Evolutionary conservation across 495 filamentous ascomycete species (phyloP).

Genomic region (Aspergillus asperescens): DNA sequence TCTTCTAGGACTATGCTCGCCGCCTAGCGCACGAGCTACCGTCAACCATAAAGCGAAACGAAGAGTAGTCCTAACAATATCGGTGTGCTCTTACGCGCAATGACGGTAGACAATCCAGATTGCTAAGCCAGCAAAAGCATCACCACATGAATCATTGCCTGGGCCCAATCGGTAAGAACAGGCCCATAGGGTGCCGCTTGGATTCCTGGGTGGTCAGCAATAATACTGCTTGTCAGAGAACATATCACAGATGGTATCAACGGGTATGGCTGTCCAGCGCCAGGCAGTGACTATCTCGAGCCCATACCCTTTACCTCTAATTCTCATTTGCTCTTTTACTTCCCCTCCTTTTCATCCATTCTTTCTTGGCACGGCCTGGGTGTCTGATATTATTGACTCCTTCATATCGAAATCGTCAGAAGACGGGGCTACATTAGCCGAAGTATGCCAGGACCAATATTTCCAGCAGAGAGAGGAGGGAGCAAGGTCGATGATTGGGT

Average conservation of each 20-base stretch:
- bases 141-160: neutral
- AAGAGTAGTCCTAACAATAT: neutral
- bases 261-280: neutral
- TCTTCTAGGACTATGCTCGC: constrained; percentile 35
- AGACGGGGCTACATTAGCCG: neutral
- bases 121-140: neutral
- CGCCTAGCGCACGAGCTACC: constrained; percentile 31
- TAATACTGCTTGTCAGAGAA: neutral
- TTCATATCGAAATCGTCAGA: too few species aligned
- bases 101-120: constrained; percentile 1
- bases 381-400: constrained; percentile 1
- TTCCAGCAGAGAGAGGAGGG: neutral
- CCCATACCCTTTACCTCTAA: neutral
- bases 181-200: neutral
- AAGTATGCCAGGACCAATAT: neutral
- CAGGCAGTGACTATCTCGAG: neutral
- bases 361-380: neutral
- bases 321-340: neutral
- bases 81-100: neutral
- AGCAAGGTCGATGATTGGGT: neutral
- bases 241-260: neutral
- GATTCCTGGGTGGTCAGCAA: neutral
- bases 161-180: neutral
- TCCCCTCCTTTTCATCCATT: neutral
- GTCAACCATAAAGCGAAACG: neutral